Evolutionary conservation across 345 rosid genomes (phyloP).

Genomic region (Salix koriyanagi): DNA sequence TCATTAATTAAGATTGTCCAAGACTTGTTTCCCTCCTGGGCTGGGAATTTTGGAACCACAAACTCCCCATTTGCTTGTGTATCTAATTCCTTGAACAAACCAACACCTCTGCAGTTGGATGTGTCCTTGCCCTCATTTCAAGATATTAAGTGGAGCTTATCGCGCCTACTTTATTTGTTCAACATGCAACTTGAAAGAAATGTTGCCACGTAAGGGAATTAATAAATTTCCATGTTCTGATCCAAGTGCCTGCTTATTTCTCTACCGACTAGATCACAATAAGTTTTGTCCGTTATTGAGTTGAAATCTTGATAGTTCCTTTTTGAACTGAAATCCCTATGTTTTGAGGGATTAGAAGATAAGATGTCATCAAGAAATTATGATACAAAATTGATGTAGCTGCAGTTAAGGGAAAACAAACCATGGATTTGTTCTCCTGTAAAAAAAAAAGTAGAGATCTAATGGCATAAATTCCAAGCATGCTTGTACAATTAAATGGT

Average conservation of each 20-base stretch:
- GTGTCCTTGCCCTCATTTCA: conserved; percentile 65
- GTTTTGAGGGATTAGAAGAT: not conserved
- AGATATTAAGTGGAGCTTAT: conserved; percentile 67
- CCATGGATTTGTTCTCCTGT: not conserved
- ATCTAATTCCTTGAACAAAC: conserved; percentile 74
- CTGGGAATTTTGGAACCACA: conserved; percentile 37
- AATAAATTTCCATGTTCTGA: conserved; percentile 8
- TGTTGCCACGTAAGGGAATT: conserved; percentile 73
- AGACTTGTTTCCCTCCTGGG: conserved; percentile 30
- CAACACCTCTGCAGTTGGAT: conserved; percentile 69
- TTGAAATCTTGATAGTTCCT: conserved; percentile 2
- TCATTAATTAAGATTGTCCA: conserved; percentile 32
- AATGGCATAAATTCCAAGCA: not conserved
- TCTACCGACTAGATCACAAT: not conserved
- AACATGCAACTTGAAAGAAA: conserved; percentile 87
- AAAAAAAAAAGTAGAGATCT: not conserved
- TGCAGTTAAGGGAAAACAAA: not conserved
- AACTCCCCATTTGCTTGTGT: conserved; percentile 63
- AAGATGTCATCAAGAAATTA: not conserved
- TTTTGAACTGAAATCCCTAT: not conserved
- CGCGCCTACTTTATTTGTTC: conserved; percentile 72
- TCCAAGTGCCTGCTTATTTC: not conserved
- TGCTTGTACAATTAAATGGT: not conserved
- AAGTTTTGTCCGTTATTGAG: not conserved
- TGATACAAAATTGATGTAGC: conserved; percentile 3